Evolutionary conservation across 148 eudicot species (phyloP), one percentile per base, ranked within the genome.

Genomic region (Camellia sinensis): DNA sequence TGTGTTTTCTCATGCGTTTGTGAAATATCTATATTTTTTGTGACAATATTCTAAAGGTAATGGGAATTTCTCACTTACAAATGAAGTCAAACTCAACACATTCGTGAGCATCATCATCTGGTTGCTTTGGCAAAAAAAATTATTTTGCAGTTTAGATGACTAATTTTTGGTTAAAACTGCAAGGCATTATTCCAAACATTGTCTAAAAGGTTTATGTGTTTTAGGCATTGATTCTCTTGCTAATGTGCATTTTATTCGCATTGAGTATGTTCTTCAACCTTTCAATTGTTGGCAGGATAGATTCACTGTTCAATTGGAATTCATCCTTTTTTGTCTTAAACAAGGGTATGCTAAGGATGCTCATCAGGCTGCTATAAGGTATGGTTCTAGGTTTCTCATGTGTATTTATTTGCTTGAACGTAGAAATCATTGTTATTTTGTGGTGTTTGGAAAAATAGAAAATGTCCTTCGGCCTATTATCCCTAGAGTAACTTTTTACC

Each of bases 301-400:
- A 62, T 90, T 85, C 81, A 82, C 76, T 65, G 87, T 90, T 66
- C 87, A 82, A 77, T 76, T 87, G 83, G 98, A 94, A 80, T 79
- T 70, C 50, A 85, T 91, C 71, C 73, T 92, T 67, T 88, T 85
- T 52, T 90, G 79, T 80, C 90, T 94, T 80, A 79, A 73, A 79
- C 85, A 78, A 75, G 90, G 90, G 73, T 80, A 81, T 59, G 76
- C 56, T 53, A 84, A 77, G 48, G 86, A 73, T 64, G 93, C 91
- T 45, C 77, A 85, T 76, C 86, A 85, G 82, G 82, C 78, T 83
- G 84, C 86, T 81, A 69, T 82, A 40, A 70, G 89, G 95, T 90
- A 87, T 37, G 53, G 9, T 75, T 79, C n/a, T 78, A 63, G 46
- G 29, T 63, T 76, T 79, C 69, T 45, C n/a, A 57, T 63, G 18